Percentiles rank a stretch among this genome's conserved stretches.
These are phyloP conservation scores for Gossypium schwendimanii DNA, from an alignment of 441 rosid species.

Conservation along the genomic window DNA sequence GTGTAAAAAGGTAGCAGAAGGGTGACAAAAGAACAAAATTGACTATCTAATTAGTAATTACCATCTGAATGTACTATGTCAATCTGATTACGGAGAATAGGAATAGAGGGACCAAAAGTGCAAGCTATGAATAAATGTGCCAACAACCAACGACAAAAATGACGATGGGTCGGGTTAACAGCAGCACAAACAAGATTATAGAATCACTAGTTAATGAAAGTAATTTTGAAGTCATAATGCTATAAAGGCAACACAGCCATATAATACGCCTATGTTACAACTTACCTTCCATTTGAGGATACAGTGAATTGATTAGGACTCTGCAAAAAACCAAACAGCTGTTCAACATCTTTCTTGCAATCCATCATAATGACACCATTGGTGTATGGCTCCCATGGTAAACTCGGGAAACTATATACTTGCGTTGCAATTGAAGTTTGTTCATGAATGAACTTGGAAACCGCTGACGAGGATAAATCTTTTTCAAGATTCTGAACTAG, in stretches of 20 bases:
- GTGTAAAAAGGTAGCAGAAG: neutral
- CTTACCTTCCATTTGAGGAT: constrained; percentile 42
- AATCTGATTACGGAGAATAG: neutral
- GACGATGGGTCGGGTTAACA: neutral
- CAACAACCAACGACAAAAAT: neutral
- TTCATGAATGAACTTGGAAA: constrained; percentile 29
- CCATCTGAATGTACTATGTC: neutral
- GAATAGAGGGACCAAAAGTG: neutral
- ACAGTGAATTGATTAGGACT: constrained; percentile 32
- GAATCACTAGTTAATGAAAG: neutral
- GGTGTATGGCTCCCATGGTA: constrained; percentile 26
- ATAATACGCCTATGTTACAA: neutral
- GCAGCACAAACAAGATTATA: neutral
- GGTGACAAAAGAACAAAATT: neutral
- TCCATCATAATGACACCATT: constrained; percentile 29
- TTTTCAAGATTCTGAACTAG: constrained; percentile 42
- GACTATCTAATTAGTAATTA: neutral
- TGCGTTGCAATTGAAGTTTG: constrained; percentile 24
- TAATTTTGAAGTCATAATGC: neutral
- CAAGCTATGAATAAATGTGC: neutral
- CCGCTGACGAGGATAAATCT: constrained; percentile 25
- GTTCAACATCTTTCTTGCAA: constrained; percentile 19
- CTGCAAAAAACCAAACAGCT: constrained; percentile 27
- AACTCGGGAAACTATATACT: constrained; percentile 34
- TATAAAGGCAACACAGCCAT: neutral